Base-by-base conservation (phyloP, 2,329 filamentous ascomycete species). In the Diaporthe velutina region DNA sequence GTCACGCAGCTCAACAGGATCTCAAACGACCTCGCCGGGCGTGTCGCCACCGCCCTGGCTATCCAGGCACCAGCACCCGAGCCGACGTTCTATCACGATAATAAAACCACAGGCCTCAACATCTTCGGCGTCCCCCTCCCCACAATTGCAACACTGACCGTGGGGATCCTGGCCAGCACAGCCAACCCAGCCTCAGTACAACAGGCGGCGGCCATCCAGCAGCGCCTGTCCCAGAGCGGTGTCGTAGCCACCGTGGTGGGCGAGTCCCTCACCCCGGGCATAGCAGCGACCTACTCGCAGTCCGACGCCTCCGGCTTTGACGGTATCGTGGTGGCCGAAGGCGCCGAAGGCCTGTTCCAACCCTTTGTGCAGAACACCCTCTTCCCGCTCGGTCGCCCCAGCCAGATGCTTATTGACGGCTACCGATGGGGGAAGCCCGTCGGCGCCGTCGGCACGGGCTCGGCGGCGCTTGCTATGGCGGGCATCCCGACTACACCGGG, bases 391-490 rank as follows among this genome's bases (percentile, higher is more conserved):
- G 90, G 90, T 1, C 87, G 92, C 0, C 93, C 93, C 0, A 82
- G 87, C 2, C 88, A 93, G 84, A 92, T 95, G 68, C 81, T 94
- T 25, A 80, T 86, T 22, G 89, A 92, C 79, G 90, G 87, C 0
- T 95, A 91, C 83, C 85, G 89, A 33, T 95, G 91, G 85, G 93
- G 92, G 5, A 95, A 95, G 86, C 91, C 93, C 0, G 84, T 95
- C 33, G 92, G 86, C 19, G 90, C 89, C 38, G 77, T 94, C 1
- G 92, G 91, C 17, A 83, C 82, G 0, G 83, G 78, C 15, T 78
- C 77, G 9, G 77, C 76, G 5, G 84, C 86, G 5, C 81, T 90
- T 8, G 76, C 80, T 1, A 82, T 81, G 17, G 85, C 86, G 0
- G 87, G 87, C 2, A 87, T 93, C 67, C 78, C 82, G 4, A 67